These are phyloP conservation scores for Stipa capillata DNA, from an alignment of 176 grass and related monocot genomes.

Conservation along the genomic window DNA sequence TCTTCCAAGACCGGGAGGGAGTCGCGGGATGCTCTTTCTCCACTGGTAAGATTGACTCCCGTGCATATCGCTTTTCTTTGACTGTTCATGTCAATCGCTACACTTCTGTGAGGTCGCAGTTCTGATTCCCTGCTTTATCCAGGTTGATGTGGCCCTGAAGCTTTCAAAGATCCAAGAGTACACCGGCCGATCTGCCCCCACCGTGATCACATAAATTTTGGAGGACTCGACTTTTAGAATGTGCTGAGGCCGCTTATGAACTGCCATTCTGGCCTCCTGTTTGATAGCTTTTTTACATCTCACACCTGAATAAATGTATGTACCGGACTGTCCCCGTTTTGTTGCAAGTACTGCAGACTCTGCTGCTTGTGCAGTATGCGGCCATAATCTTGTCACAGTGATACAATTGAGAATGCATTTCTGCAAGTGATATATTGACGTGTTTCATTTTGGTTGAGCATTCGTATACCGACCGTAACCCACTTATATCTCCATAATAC, in stretches of 20 bases:
- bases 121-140: neutral
- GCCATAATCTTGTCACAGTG: too few relatives aligned
- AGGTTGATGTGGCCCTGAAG: slow-evolving; percentile 82
- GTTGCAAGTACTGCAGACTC: neutral
- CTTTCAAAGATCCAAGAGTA: slow-evolving; percentile 80
- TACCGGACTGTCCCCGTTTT: neutral
- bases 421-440: slow-evolving; percentile 1
- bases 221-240: too few relatives aligned
- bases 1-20: slow-evolving; percentile 76
- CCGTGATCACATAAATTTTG: slow-evolving; percentile 79
- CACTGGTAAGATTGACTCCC: slow-evolving; percentile 40
- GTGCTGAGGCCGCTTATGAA: neutral
- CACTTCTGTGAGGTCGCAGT: neutral
- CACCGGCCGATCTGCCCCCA: slow-evolving; percentile 85
- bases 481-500: neutral
- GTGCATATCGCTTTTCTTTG: neutral
- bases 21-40: slow-evolving; percentile 81
- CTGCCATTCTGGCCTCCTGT: neutral
- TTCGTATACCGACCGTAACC: neutral
- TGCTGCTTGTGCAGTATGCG: slow-evolving; percentile 7
- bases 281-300: slow-evolving; percentile 22
- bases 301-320: slow-evolving; percentile 33
- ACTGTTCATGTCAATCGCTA: neutral
- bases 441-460: neutral
- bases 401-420: slow-evolving; percentile 2